Evolutionary conservation across 1,284 basidiomycete genomes (phyloP).

Genomic region (Puccinia coronata): DNA sequence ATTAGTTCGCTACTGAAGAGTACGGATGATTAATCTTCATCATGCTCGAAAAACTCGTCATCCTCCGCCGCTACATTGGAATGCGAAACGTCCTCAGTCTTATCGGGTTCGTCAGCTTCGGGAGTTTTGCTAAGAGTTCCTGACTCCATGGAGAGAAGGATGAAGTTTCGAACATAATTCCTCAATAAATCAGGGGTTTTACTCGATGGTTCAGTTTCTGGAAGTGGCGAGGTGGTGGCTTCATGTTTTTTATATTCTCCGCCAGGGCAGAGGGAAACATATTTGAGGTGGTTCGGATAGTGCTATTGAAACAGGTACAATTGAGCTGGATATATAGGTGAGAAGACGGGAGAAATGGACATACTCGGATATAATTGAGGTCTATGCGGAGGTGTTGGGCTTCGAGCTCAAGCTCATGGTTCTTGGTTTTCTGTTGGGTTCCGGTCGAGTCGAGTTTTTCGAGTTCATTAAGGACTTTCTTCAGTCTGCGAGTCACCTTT

Average conservation of each 20-base stretch:
- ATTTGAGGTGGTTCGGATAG: slow-evolving; percentile 48
- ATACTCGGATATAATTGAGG: slow-evolving; percentile 38
- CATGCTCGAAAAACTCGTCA: slow-evolving; percentile 22
- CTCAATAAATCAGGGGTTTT: slow-evolving; percentile 39
- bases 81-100: neutral
- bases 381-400: slow-evolving; percentile 40
- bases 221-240: slow-evolving; percentile 11
- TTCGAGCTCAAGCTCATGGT: slow-evolving; percentile 6
- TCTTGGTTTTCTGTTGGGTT: neutral
- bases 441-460: slow-evolving; percentile 11
- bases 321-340: neutral
- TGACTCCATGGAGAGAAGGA: slow-evolving; percentile 23
- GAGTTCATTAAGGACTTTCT: slow-evolving; percentile 27
- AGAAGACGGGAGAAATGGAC: neutral
- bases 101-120: neutral
- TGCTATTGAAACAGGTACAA: neutral
- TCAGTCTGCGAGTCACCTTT: slow-evolving; percentile 35
- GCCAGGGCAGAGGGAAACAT: slow-evolving; percentile 47
- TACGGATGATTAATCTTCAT: neutral
- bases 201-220: slow-evolving; percentile 21
- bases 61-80: slow-evolving; percentile 8
- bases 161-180: slow-evolving; percentile 37
- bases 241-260: slow-evolving; percentile 31
- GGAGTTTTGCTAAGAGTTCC: slow-evolving; percentile 23
- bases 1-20: too few species aligned